A percentile compares a stretch with the other conserved stretches of the same genome.
phyloP scores from a whole-genome alignment of 2,329 filamentous ascomycete species.

The Pseudocercospora fijiensis region DNA sequence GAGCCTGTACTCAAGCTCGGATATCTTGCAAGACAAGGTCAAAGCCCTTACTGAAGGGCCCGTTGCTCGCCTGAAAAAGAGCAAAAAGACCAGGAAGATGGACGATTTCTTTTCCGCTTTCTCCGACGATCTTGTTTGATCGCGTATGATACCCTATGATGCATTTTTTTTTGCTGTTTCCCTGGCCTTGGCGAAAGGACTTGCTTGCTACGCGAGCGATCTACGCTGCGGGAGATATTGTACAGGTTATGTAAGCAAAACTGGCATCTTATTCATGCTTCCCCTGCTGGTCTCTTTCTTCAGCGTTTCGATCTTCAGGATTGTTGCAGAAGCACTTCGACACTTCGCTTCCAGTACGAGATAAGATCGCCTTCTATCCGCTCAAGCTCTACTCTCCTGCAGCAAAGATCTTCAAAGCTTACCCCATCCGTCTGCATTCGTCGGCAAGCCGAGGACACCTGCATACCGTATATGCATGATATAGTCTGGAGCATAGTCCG shows the following conservation, averaged over 20 bases:
- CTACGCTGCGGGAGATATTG: too few relatives aligned
- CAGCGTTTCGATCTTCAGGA: neutral
- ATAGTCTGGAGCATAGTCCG: neutral
- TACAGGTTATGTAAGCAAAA: too few relatives aligned
- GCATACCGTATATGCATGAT: neutral
- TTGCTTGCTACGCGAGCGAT: too few relatives aligned
- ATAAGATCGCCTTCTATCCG: neutral
- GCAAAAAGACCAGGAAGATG: constrained; percentile 12
- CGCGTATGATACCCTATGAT: constrained; percentile 10
- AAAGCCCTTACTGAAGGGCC: constrained; percentile 23
- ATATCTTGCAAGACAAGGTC: constrained; percentile 28
- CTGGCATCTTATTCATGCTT: too few relatives aligned
- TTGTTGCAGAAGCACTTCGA: neutral
- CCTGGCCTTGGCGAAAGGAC: too few relatives aligned
- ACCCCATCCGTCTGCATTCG: neutral
- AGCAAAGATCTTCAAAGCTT: neutral
- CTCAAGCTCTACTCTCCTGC: neutral
- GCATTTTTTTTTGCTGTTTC: neutral
- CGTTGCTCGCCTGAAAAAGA: constrained; percentile 21
- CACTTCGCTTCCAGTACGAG: neutral
- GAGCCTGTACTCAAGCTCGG: constrained; percentile 46
- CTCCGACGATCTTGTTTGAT: constrained; percentile 12
- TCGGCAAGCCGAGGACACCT: neutral
- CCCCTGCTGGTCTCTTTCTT: too few relatives aligned
- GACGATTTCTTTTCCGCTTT: constrained; percentile 13